Conservation (phyloP, 164 flowering plant genomes). For the Cinnamomum chago region DNA sequence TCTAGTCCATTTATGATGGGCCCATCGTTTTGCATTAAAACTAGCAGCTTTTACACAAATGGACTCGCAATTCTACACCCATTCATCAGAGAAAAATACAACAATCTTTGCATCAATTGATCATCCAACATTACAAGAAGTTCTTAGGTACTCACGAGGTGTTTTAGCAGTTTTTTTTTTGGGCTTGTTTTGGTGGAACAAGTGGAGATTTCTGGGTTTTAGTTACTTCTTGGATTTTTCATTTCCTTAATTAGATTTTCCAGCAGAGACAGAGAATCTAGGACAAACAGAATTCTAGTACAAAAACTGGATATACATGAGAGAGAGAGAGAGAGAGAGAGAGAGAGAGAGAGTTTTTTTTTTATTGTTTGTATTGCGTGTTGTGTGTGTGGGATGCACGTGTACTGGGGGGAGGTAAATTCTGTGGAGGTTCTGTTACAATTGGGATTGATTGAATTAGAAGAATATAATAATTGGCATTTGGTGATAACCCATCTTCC, state of each 20-base stretch:
- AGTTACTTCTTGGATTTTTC: neutral
- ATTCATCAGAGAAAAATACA: no score
- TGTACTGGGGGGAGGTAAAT: conserved; percentile 38
- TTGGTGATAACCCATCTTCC: conserved; percentile 25
- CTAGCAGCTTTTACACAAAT: no score
- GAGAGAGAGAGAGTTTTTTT: no score
- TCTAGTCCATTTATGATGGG: no score
- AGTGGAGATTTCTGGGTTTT: conserved; percentile 1
- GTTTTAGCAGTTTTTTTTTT: neutral
- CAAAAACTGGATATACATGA: neutral
- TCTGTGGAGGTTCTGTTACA: conserved; percentile 20
- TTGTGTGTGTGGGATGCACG: conserved; percentile 44
- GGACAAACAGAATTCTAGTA: conserved; percentile 9
- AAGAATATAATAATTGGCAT: neutral
- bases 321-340: conserved; percentile 12
- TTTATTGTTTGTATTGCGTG: conserved; percentile 8
- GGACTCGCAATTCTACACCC: no score
- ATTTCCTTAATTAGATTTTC: neutral
- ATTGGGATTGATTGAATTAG: conserved; percentile 9
- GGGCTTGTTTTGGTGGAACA: neutral
- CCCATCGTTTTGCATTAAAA: no score
- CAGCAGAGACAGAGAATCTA: conserved; percentile 9
- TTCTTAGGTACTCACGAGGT: neutral
- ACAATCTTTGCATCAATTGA: no score
- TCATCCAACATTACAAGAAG: no score